Evolutionary conservation across 805 yeast genomes (phyloP).

Genomic region (Ogataea nitratoaversa): DNA sequence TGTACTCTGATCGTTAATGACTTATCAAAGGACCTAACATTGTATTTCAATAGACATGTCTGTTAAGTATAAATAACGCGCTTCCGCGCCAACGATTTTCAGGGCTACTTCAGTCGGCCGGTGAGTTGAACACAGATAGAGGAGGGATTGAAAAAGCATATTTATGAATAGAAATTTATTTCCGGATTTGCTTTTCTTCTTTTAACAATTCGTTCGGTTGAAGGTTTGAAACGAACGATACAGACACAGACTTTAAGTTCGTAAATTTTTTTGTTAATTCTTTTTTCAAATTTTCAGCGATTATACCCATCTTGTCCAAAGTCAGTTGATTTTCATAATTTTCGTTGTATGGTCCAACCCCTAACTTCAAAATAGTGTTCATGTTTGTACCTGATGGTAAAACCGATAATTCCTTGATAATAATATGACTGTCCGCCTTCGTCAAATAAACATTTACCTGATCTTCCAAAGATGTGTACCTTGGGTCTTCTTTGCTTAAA

Average conservation of each 20-base stretch:
- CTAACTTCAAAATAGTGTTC: slow-evolving; percentile 33
- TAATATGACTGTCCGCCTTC: slow-evolving; percentile 30
- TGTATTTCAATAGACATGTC: too few species aligned
- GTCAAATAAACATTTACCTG: slow-evolving; percentile 30
- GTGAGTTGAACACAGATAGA: too few species aligned
- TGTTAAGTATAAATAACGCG: too few species aligned
- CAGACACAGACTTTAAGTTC: slow-evolving; percentile 30
- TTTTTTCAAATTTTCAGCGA: slow-evolving; percentile 22
- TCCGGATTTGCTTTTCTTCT: slow-evolving; percentile 6
- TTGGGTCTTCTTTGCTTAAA: slow-evolving; percentile 44
- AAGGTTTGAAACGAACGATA: slow-evolving; percentile 28
- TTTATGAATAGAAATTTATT: neutral
- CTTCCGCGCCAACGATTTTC: too few species aligned
- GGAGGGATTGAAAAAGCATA: neutral
- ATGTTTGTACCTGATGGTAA: slow-evolving; percentile 54
- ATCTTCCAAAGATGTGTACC: slow-evolving; percentile 39
- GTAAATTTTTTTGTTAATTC: slow-evolving; percentile 33
- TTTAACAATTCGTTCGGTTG: slow-evolving; percentile 7
- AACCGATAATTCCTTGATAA: slow-evolving; percentile 39
- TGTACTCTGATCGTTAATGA: too few species aligned
- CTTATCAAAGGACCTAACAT: too few species aligned
- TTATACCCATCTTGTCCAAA: slow-evolving; percentile 30
- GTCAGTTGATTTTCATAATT: slow-evolving; percentile 27
- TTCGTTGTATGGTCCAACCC: slow-evolving; percentile 28
- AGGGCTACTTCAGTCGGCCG: too few species aligned